These are phyloP conservation scores for Fraxinus baroniana DNA, from an alignment of 305 asterid genomes.

Conservation along the genomic window DNA sequence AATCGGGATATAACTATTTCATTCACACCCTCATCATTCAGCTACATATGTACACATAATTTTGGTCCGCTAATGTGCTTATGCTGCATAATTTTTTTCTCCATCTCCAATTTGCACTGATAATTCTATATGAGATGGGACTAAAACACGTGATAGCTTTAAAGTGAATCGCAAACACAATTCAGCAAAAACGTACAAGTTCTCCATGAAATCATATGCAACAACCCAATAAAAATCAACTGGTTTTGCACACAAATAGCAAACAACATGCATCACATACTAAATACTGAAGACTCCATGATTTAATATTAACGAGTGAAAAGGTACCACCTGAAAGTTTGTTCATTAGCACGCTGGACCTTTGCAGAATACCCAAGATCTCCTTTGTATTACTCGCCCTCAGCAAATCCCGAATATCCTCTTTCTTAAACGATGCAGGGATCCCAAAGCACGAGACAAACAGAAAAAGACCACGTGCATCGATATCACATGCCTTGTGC, in stretches of 20 bases:
- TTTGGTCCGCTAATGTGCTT: background rate
- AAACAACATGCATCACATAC: background rate
- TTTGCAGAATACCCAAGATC: constrained; percentile 42
- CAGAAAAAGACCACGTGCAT: constrained; percentile 79
- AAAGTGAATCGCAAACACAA: background rate
- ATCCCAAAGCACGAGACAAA: constrained; percentile 70
- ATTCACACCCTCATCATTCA: background rate
- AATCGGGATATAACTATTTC: background rate
- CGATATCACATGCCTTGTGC: constrained; percentile 50
- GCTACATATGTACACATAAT: background rate
- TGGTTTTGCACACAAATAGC: background rate
- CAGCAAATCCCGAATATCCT: constrained; percentile 64
- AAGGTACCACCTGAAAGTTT: constrained; percentile 60
- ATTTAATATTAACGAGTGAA: constrained; percentile 18
- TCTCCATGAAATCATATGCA: constrained; percentile 4
- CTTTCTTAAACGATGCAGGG: constrained; percentile 45
- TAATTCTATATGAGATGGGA: constrained; percentile 11
- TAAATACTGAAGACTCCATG: constrained; percentile 6
- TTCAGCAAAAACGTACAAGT: background rate
- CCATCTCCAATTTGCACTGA: background rate
- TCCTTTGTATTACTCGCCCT: constrained; percentile 53
- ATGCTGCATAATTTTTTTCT: background rate
- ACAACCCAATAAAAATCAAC: constrained; percentile 1
- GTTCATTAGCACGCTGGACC: constrained; percentile 49
- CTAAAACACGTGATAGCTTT: background rate